Percentiles rank a stretch among this genome's conserved stretches.
phyloP scores from a whole-genome alignment of 2,329 filamentous ascomycete genomes.

The Drechslerella dactyloides region DNA sequence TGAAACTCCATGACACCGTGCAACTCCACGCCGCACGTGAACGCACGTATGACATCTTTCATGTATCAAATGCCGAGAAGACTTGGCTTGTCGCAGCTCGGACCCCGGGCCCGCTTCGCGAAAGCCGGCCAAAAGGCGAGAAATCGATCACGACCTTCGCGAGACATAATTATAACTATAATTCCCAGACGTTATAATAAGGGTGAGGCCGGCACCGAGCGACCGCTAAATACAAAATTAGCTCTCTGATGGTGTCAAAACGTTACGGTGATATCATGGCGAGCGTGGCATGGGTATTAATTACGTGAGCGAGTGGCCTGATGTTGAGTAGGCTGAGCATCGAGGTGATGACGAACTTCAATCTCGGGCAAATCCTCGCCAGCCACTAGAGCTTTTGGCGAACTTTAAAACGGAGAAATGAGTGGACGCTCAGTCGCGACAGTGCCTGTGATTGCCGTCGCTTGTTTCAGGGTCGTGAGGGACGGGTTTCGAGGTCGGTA shows the following conservation, averaged over 20 bases:
- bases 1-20: no score
- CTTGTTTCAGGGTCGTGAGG: neutral
- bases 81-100: no score
- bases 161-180: neutral
- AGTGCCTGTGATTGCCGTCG: neutral
- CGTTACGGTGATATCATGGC: conserved; percentile 1
- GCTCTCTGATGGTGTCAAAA: no score
- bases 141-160: neutral
- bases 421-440: neutral
- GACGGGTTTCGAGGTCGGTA: no score
- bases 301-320: conserved; percentile 3
- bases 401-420: conserved; percentile 1
- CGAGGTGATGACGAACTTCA: neutral
- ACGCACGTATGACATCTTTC: no score
- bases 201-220: neutral
- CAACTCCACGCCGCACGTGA: no score
- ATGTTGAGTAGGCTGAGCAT: neutral
- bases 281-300: neutral
- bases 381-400: neutral
- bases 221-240: neutral
- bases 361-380: neutral
- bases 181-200: neutral
- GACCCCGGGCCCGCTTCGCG: neutral
- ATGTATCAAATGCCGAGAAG: no score
- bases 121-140: neutral